Evolutionary conservation across 768 basidiomycete species (phyloP).

Genomic region (Omphalotus guepiniiformis): DNA sequence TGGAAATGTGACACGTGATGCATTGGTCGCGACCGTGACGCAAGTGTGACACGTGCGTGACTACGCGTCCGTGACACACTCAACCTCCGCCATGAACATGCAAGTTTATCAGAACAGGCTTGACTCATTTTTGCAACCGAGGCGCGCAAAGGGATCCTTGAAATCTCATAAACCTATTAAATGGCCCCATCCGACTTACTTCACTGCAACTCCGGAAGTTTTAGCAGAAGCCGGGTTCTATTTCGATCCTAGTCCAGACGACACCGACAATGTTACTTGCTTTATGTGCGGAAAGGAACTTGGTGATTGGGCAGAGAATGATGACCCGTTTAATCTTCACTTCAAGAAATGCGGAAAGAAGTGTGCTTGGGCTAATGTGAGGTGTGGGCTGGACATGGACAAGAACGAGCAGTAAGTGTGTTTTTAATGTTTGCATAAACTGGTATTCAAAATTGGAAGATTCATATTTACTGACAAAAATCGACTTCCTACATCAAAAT

Average conservation of each 20-base stretch:
- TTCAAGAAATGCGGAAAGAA: conserved; percentile 56
- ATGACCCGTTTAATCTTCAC: conserved; percentile 87
- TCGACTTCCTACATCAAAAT: conserved; percentile 61
- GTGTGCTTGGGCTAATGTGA: conserved; percentile 79
- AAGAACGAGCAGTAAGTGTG: conserved; percentile 47
- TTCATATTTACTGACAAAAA: conserved; percentile 54
- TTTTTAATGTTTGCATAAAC: conserved; percentile 2
- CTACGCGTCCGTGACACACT: neutral
- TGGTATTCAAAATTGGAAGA: conserved; percentile 28
- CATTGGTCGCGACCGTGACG: neutral
- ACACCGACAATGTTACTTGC: conserved; percentile 75
- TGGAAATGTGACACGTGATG: too few species aligned
- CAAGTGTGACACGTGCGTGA: neutral
- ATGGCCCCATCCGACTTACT: conserved; percentile 74
- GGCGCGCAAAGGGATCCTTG: conserved; percentile 50
- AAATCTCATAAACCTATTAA: conserved; percentile 50
- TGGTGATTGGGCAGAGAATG: conserved; percentile 77
- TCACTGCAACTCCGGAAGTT: conserved; percentile 63
- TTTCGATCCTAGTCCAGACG: conserved; percentile 64
- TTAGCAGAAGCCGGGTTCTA: conserved; percentile 92
- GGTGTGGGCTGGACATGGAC: conserved; percentile 68
- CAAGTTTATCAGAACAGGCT: conserved; percentile 54
- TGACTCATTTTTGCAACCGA: conserved; percentile 64
- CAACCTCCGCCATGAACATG: conserved; percentile 32
- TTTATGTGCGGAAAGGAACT: conserved; percentile 81